These are phyloP conservation scores for Daedalea quercina DNA, from an alignment of 768 basidiomycete species.

Conservation along the genomic window DNA sequence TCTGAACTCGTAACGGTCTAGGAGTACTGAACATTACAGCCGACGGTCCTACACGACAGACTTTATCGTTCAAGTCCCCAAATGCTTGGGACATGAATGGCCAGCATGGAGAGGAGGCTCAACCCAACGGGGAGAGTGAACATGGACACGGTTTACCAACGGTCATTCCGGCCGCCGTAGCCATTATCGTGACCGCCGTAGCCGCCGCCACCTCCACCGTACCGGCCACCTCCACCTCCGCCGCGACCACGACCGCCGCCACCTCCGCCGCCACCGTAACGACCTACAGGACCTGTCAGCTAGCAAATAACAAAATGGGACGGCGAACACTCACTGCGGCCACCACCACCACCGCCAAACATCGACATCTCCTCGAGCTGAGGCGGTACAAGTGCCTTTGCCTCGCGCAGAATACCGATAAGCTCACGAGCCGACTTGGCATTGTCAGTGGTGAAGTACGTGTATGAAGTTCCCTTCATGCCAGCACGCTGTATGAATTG, in stretches of 20 bases:
- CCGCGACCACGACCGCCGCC: conserved; percentile 34
- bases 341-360: conserved; percentile 78
- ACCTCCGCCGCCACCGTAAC: conserved; percentile 45
- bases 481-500: conserved; percentile 70
- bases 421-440: conserved; percentile 92
- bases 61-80: neutral
- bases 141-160: conserved; percentile 19
- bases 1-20: neutral
- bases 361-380: conserved; percentile 91
- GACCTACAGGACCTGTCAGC: conserved; percentile 35
- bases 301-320: neutral
- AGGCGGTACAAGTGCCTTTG: conserved; percentile 78
- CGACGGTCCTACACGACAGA: neutral
- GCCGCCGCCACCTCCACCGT: conserved; percentile 37
- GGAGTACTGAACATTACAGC: neutral
- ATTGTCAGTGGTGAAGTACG: conserved; percentile 96
- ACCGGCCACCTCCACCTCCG: conserved; percentile 30
- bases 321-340: conserved; percentile 44
- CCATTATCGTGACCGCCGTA: conserved; percentile 36
- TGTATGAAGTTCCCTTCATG: conserved; percentile 86
- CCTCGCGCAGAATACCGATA: conserved; percentile 77
- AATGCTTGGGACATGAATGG: no score
- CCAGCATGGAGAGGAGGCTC: no score
- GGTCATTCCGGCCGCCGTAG: conserved; percentile 28
- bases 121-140: neutral